Evolutionary conservation across 345 rosid species (phyloP).

Genomic region (Heritiera fomes): DNA sequence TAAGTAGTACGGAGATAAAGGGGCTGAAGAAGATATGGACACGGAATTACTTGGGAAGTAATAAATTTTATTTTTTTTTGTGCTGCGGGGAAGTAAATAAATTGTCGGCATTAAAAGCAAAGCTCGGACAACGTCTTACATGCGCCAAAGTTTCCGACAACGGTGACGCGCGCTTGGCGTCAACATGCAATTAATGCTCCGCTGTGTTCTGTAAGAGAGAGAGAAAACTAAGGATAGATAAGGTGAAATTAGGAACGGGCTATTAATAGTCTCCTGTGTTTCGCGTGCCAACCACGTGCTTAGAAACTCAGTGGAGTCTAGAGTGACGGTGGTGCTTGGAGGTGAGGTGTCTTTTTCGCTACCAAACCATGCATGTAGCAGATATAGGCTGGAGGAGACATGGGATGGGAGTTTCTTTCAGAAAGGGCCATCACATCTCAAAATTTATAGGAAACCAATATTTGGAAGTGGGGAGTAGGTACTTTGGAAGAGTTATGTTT

Average conservation of each 20-base stretch:
- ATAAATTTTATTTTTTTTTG: too few relatives aligned
- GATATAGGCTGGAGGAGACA: neutral
- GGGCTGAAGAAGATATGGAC: slow-evolving; percentile 5
- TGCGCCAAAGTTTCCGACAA: slow-evolving; percentile 34
- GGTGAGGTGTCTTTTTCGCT: slow-evolving; percentile 10
- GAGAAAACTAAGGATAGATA: too few relatives aligned
- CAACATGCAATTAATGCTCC: slow-evolving; percentile 30
- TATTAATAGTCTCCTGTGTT: neutral
- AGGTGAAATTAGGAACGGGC: too few relatives aligned
- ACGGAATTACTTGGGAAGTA: slow-evolving; percentile 25
- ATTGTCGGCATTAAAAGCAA: slow-evolving; percentile 41
- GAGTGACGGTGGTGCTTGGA: neutral
- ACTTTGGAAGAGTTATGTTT: neutral
- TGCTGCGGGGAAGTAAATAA: slow-evolving; percentile 22
- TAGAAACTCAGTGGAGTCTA: neutral
- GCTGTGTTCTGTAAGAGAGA: slow-evolving; percentile 2
- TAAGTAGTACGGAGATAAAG: neutral
- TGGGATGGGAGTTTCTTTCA: neutral
- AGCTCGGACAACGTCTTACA: slow-evolving; percentile 34
- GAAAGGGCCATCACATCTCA: slow-evolving; percentile 14
- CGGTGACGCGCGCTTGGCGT: slow-evolving; percentile 44
- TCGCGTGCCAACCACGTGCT: slow-evolving; percentile 11
- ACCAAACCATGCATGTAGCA: slow-evolving; percentile 21
- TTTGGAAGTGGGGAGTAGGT: neutral
- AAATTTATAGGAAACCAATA: neutral